phyloP scores from a whole-genome alignment of 176 grass and related monocot species.

The Carex scoparia region DNA sequence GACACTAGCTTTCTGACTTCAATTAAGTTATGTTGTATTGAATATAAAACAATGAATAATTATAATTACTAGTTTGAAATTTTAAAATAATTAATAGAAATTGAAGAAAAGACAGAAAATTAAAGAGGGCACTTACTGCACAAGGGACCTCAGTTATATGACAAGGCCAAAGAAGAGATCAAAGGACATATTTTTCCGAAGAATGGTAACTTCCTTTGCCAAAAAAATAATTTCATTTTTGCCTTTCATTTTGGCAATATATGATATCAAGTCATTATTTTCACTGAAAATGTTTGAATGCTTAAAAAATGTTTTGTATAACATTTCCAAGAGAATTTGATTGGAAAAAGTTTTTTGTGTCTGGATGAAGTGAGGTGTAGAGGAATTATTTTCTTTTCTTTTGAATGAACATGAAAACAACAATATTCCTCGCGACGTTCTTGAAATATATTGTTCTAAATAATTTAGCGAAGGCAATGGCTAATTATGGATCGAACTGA shows the following conservation, averaged over 20 bases:
- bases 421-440: neutral
- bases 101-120: slow-evolving; percentile 23
- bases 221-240: neutral
- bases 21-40: no score
- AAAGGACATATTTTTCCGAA: neutral
- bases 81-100: slow-evolving; percentile 14
- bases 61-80: neutral
- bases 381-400: neutral
- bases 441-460: neutral
- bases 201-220: neutral
- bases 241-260: neutral
- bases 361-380: neutral
- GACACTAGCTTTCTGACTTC: neutral
- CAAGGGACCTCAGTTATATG: slow-evolving; percentile 3
- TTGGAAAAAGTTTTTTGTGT: neutral
- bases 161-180: neutral
- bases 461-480: neutral
- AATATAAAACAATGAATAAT: no score
- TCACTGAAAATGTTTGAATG: neutral
- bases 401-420: neutral
- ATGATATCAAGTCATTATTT: neutral
- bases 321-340: neutral
- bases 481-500: neutral
- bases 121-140: slow-evolving; percentile 5
- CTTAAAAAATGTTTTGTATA: no score